These are phyloP conservation scores for Solanum infundibuliforme DNA, from an alignment of 257 asterid species.

Conservation along the genomic window DNA sequence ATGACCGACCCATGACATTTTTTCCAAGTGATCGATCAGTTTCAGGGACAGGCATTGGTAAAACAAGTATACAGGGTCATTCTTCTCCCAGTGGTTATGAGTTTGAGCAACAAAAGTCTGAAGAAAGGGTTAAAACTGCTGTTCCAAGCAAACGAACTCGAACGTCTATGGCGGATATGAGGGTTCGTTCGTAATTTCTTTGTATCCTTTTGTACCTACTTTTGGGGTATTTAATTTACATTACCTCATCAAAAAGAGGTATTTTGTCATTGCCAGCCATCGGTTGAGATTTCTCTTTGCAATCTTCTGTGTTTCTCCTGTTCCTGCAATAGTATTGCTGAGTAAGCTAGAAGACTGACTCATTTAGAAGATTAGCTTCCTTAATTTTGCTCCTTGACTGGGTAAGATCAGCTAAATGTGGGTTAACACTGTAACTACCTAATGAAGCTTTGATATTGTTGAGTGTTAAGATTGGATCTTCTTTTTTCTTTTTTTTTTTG, in stretches of 20 bases:
- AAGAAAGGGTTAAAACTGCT: constrained; percentile 50
- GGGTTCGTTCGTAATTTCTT: constrained; percentile 32
- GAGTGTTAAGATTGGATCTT: not conserved
- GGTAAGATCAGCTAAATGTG: not conserved
- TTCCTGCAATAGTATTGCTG: not conserved
- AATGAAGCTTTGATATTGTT: not conserved
- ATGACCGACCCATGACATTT: constrained; percentile 53
- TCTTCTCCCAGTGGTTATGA: constrained; percentile 51
- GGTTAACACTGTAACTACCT: not conserved
- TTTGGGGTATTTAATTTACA: not conserved
- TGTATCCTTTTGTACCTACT: not conserved
- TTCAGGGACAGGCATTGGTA: constrained; percentile 40
- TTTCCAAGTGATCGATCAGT: constrained; percentile 56
- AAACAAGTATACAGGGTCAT: constrained; percentile 57
- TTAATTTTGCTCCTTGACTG: not conserved
- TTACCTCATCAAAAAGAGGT: not conserved
- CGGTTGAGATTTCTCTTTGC: not conserved
- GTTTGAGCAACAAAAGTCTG: constrained; percentile 59
- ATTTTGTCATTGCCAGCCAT: not conserved
- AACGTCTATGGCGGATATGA: constrained; percentile 66
- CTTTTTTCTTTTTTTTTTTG: not conserved
- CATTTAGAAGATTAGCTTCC: not conserved
- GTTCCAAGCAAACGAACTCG: constrained; percentile 87
- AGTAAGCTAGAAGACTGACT: not conserved
- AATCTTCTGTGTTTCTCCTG: not conserved